These are phyloP conservation scores for Fusarium circinatum DNA, from an alignment of 2,329 filamentous ascomycete genomes.

Conservation along the genomic window DNA sequence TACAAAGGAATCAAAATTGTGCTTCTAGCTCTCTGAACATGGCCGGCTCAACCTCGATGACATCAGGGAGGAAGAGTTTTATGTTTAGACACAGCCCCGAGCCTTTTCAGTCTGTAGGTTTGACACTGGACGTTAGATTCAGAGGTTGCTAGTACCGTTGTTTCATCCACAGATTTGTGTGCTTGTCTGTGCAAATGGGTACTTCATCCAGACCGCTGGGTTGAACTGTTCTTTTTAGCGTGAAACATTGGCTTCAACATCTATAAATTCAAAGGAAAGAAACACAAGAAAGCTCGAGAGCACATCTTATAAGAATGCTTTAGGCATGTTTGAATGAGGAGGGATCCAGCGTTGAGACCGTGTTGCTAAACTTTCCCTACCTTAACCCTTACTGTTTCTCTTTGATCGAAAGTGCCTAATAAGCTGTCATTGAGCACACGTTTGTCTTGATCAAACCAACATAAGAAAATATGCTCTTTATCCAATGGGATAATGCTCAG, in stretches of 20 bases:
- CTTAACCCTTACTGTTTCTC: neutral
- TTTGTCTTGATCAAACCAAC: neutral
- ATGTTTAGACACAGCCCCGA: neutral
- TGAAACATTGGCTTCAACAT: slow-evolving; percentile 30
- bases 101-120: neutral
- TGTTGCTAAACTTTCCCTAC: neutral
- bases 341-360: neutral
- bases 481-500: neutral
- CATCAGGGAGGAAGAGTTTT: neutral
- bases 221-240: slow-evolving; percentile 25
- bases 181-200: neutral
- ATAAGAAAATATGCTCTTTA: neutral
- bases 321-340: neutral
- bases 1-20: neutral
- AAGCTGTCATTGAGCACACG: neutral
- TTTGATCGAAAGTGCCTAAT: neutral
- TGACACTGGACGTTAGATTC: neutral
- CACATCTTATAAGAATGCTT: neutral
- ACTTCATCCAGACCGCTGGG: slow-evolving; percentile 1
- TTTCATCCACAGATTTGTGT: neutral
- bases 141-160: neutral
- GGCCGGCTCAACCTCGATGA: neutral
- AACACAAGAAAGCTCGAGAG: neutral
- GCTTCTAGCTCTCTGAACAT: neutral
- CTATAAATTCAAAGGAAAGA: neutral